Percentiles rank a stretch among this genome's conserved stretches.
Evolutionary conservation across 2,329 filamentous ascomycete genomes (phyloP).

Genomic region (Falciphora oryzae): DNA sequence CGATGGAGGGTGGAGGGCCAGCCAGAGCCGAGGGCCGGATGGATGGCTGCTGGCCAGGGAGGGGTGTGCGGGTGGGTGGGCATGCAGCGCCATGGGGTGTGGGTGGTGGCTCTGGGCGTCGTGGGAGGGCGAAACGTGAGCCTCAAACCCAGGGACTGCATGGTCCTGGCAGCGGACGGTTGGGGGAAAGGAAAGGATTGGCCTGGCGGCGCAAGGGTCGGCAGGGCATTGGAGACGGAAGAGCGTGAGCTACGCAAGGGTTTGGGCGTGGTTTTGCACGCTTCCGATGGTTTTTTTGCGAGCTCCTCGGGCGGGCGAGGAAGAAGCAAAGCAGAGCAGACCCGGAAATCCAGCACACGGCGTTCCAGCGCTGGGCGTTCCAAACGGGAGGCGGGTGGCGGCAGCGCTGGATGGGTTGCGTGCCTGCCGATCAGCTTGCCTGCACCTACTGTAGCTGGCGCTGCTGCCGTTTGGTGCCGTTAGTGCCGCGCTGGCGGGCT

Average conservation of each 20-base stretch:
- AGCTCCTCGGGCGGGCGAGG: too few species aligned
- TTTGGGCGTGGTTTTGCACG: not conserved
- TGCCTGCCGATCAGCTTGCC: too few species aligned
- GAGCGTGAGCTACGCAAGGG: slow-evolving; percentile 1
- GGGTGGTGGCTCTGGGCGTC: not conserved
- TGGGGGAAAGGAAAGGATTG: not conserved
- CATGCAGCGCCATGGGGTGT: not conserved
- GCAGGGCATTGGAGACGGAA: not conserved
- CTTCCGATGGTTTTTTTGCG: not conserved
- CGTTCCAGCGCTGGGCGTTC: not conserved
- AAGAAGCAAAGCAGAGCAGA: not conserved
- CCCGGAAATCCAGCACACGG: not conserved
- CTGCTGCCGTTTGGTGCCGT: too few species aligned
- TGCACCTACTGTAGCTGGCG: too few species aligned
- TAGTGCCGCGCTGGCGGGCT: too few species aligned
- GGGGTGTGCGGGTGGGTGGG: not conserved
- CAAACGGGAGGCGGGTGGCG: not conserved
- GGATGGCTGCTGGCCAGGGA: not conserved
- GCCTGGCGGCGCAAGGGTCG: not conserved
- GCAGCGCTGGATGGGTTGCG: too few species aligned
- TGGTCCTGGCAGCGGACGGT: not conserved
- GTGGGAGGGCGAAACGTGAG: not conserved
- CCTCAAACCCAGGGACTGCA: slow-evolving; percentile 4
- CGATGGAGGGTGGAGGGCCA: slow-evolving; percentile 16
- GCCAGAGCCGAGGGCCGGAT: slow-evolving; percentile 19